Conservation (phyloP, 2,329 filamentous ascomycete species). For the Aspergillus brasiliensis region DNA sequence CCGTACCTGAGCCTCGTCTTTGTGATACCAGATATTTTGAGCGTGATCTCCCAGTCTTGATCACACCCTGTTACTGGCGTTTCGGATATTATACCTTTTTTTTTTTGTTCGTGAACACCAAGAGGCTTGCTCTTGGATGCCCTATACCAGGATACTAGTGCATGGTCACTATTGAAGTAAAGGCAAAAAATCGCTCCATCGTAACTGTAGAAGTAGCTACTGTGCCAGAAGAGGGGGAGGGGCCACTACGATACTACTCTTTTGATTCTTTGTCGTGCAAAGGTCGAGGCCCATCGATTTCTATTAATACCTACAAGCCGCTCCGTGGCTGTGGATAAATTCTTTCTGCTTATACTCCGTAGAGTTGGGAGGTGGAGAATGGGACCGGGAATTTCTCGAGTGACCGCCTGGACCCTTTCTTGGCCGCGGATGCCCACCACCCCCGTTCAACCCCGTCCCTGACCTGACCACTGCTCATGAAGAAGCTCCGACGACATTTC, state of each 20-base stretch:
- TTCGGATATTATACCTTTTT: conserved; percentile 33
- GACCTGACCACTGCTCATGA: not conserved
- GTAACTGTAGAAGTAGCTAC: not conserved
- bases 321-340: not conserved
- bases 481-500: conserved; percentile 5
- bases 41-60: conserved; percentile 5
- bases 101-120: conserved; percentile 21
- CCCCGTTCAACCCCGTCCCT: not conserved
- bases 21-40: conserved; percentile 1
- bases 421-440: not conserved
- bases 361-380: not conserved
- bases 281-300: not conserved
- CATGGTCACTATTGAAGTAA: not conserved
- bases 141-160: not conserved
- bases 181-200: not conserved
- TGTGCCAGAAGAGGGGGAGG: not conserved
- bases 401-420: conserved; percentile 3
- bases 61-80: conserved; percentile 21
- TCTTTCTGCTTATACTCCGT: not conserved
- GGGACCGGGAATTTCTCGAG: conserved; percentile 2
- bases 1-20: not conserved
- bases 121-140: not conserved
- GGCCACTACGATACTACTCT: not conserved
- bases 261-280: not conserved
- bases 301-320: not conserved